These are phyloP conservation scores for Coccomyxa subellipsoidea DNA, from an alignment of 163 green algal species.

Conservation along the genomic window DNA sequence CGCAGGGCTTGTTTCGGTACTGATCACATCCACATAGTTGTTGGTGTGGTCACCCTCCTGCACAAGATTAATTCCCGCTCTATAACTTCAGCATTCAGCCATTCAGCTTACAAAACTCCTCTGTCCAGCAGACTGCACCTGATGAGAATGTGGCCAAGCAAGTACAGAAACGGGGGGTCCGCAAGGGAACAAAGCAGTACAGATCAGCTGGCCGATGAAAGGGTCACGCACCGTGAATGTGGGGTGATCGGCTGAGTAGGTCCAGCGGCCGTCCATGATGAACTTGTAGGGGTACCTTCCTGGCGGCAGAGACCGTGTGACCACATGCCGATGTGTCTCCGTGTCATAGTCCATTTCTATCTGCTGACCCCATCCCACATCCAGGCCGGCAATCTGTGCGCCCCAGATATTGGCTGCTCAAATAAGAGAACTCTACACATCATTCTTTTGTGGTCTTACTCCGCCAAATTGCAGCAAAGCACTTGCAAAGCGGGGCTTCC, in stretches of 20 bases:
- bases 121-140: too few relatives aligned
- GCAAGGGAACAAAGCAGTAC: too few relatives aligned
- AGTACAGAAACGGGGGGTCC: too few relatives aligned
- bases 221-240: slow-evolving; percentile 35
- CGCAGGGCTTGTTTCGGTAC: neutral
- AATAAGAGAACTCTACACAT: too few relatives aligned
- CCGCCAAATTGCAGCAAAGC: too few relatives aligned
- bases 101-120: too few relatives aligned
- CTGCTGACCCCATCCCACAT: slow-evolving; percentile 84
- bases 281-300: slow-evolving; percentile 57
- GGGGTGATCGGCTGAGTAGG: slow-evolving; percentile 71
- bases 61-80: too few relatives aligned
- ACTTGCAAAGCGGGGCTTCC: too few relatives aligned
- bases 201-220: neutral
- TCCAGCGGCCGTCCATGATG: slow-evolving; percentile 81
- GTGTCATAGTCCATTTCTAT: slow-evolving; percentile 56
- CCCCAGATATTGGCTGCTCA: neutral
- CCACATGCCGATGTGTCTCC: slow-evolving; percentile 39
- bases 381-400: slow-evolving; percentile 42
- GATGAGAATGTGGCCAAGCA: too few relatives aligned
- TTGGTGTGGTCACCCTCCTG: slow-evolving; percentile 69
- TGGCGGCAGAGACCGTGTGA: slow-evolving; percentile 53
- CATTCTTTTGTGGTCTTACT: too few relatives aligned
- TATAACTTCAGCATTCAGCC: too few relatives aligned
- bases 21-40: slow-evolving; percentile 75